Base-by-base conservation (phyloP, 2,329 filamentous ascomycete genomes). In the Fusarium xylarioides region DNA sequence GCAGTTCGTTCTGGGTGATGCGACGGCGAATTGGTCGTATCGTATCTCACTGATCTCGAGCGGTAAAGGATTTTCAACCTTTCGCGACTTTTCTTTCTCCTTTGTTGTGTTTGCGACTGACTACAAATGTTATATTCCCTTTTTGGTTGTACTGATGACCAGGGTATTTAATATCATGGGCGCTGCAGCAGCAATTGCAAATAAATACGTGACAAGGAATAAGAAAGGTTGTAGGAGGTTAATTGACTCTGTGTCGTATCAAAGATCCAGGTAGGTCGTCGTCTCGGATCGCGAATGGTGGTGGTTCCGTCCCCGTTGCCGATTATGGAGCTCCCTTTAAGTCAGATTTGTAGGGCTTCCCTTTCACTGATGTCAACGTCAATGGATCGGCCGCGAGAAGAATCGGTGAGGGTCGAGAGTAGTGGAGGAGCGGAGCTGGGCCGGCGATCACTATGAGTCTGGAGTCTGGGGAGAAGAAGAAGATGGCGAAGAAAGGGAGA, bases 291-390 rank as follows among this genome's bases (percentile, higher is more conserved):
- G 55, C 56, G 54, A 71, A 55, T 62, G 63, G 46, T 49, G 38
- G 63, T 50, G 49, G 63, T 54, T 46, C 42, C 52, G 55, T 54
- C 42, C 37, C 55, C 52, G 63, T 50, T 60, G 49, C 66, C 50
- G 57, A 67, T 52, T 64, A 74, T 64, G 70, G 65, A 74, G 71
- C 58, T 68, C 63, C 71, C 64, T 74, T 69, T 50, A 55, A 69
- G 23, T 55, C 56, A 44, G 59, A 53, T 56, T 66, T 42, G 44
- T 55, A 65, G 54, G 56, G 60, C 52, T 66, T 66, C 56, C 40
- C 34, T 56, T 58, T 34, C 28, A 58, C 68, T 74, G 71, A 74
- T 74, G 67, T 74, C 70, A 73, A 73, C 73, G 50, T 58, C 63
- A 67, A 74, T 58, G 59, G 71, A 66, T 74, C 63, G 47, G 59